These are phyloP conservation scores for Carex littledalei DNA, from an alignment of 176 grass and related monocot species.

Conservation along the genomic window DNA sequence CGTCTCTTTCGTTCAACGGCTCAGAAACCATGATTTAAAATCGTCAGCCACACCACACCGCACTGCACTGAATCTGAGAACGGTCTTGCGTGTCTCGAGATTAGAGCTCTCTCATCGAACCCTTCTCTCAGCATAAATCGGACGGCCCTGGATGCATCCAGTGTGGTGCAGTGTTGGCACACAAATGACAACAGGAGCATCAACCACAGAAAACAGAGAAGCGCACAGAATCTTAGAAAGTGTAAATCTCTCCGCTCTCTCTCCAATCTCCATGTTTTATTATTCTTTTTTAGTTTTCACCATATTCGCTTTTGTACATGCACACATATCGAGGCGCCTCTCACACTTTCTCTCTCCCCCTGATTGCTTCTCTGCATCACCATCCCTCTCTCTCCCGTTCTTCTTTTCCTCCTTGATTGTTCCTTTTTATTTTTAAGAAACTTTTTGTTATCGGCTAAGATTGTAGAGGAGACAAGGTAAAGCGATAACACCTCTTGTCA, in stretches of 20 bases:
- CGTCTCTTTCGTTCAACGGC: neutral
- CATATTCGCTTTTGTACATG: constrained; percentile 12
- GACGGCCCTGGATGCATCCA: neutral
- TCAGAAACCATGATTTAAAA: neutral
- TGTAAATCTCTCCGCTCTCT: neutral
- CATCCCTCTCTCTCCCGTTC: neutral
- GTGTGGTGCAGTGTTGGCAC: neutral
- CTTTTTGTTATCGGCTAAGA: constrained; percentile 4
- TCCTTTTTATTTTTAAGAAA: neutral
- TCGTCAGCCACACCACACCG: too few relatives aligned
- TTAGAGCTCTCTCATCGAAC: neutral
- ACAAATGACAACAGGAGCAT: neutral
- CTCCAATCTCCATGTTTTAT: neutral
- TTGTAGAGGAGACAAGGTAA: neutral
- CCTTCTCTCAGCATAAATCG: neutral
- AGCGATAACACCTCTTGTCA: neutral
- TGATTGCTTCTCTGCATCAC: neutral
- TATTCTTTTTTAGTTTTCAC: constrained; percentile 1
- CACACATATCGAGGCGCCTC: constrained; percentile 12
- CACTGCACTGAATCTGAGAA: too few relatives aligned
- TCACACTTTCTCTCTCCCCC: neutral
- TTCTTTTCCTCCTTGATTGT: neutral
- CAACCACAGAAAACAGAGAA: neutral
- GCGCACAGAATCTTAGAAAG: neutral
- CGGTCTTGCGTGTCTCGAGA: neutral